Evolutionary conservation across 768 basidiomycete genomes (phyloP), one percentile per base, ranked within the genome.

Genomic region (Paxillus rubicundulus): DNA sequence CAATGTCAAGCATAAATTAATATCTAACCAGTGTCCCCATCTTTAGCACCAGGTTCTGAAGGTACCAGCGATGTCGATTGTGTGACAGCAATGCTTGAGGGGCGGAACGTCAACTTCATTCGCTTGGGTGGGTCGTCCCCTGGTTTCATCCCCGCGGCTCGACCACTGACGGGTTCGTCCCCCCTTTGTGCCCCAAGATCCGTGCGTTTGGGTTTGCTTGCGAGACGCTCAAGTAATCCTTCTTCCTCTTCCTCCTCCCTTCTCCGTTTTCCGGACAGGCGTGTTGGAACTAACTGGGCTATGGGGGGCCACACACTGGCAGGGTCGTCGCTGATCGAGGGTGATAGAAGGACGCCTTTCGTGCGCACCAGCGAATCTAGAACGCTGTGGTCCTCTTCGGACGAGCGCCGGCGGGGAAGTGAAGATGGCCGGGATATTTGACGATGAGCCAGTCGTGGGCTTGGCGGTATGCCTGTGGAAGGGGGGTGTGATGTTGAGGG

Each of bases 161-260:
- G 65, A 50, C 57, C 63, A 36, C 50, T 49, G 16, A 45, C 54
- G 53, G 47, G 49, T 49, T 57, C 62, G 6, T 65, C 68, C 36
- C 70, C 75, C 62, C 79, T 83, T 61, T 76, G 74, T 41, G 64
- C 57, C 47, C 79, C 78, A 14, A 80, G 65, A 53, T 82, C 81
- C 3, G 72, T 69, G 55, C 79, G 81, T 70, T 82, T 85, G 21
- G 76, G 62, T 63, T 84, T 89, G 50, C 57, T 73, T 7, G 77
- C 77, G 44, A 91, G 74, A 45, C 82, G 80, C 48, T 79, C 82
- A 44, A 90, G 68, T 59, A 80, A 66, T 62, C 83, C 83, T 50
- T 89, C 79, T 50, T 84, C 85, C 38, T 89, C 87, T 16, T 87
- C 89, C 5, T 83, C 84, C 32, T 79, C 80, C 61, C 89, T 73